Evolutionary conservation across 1,284 basidiomycete genomes (phyloP).

Genomic region (Lentinus polychrous): DNA sequence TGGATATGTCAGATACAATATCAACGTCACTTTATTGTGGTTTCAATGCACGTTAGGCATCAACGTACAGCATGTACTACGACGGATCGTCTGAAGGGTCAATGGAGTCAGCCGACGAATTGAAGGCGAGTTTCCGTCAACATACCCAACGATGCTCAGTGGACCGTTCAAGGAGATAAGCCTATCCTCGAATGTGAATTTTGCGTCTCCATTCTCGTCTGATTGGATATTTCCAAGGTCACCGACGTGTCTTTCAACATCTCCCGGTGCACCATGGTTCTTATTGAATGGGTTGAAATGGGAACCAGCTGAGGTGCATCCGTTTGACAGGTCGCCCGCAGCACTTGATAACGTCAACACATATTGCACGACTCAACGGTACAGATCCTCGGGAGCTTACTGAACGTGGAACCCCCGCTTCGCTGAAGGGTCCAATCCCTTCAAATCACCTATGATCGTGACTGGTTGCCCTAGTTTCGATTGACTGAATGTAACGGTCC

Average conservation of each 20-base stretch:
- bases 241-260: conserved; percentile 61
- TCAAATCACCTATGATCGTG: conserved; percentile 55
- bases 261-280: conserved; percentile 60
- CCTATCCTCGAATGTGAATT: conserved; percentile 52
- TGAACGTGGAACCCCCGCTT: conserved; percentile 75
- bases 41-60: conserved; percentile 4
- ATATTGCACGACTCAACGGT: neutral
- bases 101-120: neutral
- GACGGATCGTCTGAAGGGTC: conserved; percentile 40
- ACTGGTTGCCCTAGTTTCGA: conserved; percentile 44
- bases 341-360: conserved; percentile 35
- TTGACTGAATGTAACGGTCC: conserved; percentile 65
- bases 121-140: conserved; percentile 5
- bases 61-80: conserved; percentile 55
- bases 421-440: conserved; percentile 51
- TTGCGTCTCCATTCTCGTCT: conserved; percentile 52
- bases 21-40: neutral
- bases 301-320: conserved; percentile 64
- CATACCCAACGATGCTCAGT: conserved; percentile 63
- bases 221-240: conserved; percentile 73
- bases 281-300: conserved; percentile 72
- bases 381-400: conserved; percentile 25
- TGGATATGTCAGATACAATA: too few species aligned
- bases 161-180: conserved; percentile 66
- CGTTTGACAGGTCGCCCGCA: conserved; percentile 59